These are phyloP conservation scores for Mortierella sp. DNA, from an alignment of 371 early-diverging fungal genomes.

Conservation along the genomic window DNA sequence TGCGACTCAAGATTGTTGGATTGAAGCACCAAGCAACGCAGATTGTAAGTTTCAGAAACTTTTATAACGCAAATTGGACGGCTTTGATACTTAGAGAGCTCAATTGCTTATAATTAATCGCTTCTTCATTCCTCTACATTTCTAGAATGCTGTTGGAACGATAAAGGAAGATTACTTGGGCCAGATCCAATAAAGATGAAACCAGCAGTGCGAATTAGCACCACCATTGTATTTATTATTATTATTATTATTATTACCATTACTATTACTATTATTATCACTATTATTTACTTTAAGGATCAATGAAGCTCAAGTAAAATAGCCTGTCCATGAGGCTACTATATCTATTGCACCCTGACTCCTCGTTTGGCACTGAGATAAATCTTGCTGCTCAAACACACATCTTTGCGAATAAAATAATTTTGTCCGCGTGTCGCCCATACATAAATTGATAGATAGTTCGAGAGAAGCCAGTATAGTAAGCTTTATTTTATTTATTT, in stretches of 20 bases:
- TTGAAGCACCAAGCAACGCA: conserved; percentile 94
- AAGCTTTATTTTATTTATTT: no score
- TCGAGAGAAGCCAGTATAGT: background rate
- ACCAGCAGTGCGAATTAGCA: background rate
- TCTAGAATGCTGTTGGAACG: conserved; percentile 91
- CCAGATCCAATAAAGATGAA: conserved; percentile 44
- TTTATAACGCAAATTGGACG: no score
- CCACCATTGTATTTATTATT: background rate
- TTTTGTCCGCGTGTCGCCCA: no score
- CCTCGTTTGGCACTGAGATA: no score
- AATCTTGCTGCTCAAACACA: background rate
- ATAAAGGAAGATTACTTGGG: conserved; percentile 97
- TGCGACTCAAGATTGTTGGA: conserved; percentile 95
- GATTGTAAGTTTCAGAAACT: conserved; percentile 75
- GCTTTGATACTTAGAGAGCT: no score
- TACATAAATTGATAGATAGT: no score
- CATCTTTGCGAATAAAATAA: background rate
- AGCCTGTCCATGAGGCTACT: no score
- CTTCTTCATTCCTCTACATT: background rate
- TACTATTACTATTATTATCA: no score
- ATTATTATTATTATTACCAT: no score
- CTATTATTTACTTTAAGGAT: no score
- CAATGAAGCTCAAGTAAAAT: no score
- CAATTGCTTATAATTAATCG: conserved; percentile 5
- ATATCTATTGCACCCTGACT: no score